Conservation (phyloP, 2,329 filamentous ascomycete genomes). For the Diaporthe caulivora region DNA sequence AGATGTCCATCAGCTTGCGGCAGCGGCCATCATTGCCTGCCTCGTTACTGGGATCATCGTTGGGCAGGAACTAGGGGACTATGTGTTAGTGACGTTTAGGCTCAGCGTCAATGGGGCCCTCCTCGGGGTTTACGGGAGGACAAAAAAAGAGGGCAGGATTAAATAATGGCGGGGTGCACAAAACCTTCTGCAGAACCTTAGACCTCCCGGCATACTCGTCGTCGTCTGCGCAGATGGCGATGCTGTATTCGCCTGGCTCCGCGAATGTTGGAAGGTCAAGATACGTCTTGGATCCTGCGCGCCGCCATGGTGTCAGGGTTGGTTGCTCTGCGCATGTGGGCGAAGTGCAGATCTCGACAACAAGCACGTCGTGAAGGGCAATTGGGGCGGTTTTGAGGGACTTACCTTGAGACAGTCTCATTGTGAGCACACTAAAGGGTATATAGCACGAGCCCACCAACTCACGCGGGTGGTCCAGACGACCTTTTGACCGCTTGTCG, state of each 20-base stretch:
- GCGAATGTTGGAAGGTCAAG: slow-evolving; percentile 39
- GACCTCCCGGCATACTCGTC: slow-evolving; percentile 39
- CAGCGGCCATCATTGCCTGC: slow-evolving; percentile 35
- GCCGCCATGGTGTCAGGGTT: slow-evolving; percentile 35
- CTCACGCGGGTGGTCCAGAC: slow-evolving; percentile 34
- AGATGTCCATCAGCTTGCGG: slow-evolving; percentile 41
- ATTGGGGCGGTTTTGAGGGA: background rate
- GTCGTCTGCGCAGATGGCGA: slow-evolving; percentile 39
- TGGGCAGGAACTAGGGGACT: slow-evolving; percentile 35
- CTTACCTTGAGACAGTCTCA: slow-evolving; percentile 40
- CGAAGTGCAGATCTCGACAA: background rate
- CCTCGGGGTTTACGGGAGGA: background rate
- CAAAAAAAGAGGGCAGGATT: background rate
- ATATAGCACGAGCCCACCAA: slow-evolving; percentile 38
- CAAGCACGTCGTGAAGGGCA: background rate
- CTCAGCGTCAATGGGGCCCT: background rate
- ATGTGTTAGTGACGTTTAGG: slow-evolving; percentile 4
- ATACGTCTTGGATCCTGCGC: slow-evolving; percentile 39
- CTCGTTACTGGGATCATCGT: slow-evolving; percentile 35
- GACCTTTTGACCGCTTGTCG: slow-evolving; percentile 40
- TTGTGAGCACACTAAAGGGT: slow-evolving; percentile 38
- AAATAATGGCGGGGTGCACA: slow-evolving; percentile 2
- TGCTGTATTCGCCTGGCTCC: slow-evolving; percentile 39
- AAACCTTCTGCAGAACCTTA: slow-evolving; percentile 39
- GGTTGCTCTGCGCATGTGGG: background rate